A percentile compares a stretch with the other conserved stretches of the same genome.
These are phyloP conservation scores for Chlorociboria aeruginascens DNA, from an alignment of 495 filamentous ascomycete genomes.

Conservation along the genomic window DNA sequence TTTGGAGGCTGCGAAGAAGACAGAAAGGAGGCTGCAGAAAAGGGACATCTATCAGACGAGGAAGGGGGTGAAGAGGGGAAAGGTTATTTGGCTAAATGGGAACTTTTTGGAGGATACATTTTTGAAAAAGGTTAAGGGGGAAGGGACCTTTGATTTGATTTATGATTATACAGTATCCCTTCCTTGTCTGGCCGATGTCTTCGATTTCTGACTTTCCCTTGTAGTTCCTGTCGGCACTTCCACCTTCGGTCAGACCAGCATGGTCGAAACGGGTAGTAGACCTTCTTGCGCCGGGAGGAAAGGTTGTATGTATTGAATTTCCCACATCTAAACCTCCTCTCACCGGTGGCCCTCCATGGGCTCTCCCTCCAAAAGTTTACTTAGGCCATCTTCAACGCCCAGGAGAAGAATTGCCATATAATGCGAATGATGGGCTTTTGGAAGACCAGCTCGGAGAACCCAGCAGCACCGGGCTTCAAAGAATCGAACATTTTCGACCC, in stretches of 20 bases:
- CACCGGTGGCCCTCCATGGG: conserved; percentile 58
- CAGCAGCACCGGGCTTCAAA: conserved; percentile 36
- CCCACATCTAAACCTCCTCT: conserved; percentile 55
- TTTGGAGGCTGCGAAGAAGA: conserved; percentile 38
- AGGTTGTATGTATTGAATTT: conserved; percentile 73
- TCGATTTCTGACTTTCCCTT: too few species aligned
- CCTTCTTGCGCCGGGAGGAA: conserved; percentile 46
- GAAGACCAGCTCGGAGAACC: conserved; percentile 28
- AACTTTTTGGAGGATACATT: conserved; percentile 67
- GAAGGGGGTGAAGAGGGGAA: conserved; percentile 37
- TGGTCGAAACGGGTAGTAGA: conserved; percentile 59
- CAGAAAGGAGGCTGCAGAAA: conserved; percentile 26
- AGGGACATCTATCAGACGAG: conserved; percentile 30
- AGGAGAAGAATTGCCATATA: conserved; percentile 51
- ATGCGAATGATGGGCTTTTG: conserved; percentile 40
- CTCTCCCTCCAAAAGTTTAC: conserved; percentile 50
- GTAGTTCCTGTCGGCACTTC: conserved; percentile 74
- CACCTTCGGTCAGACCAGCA: conserved; percentile 45
- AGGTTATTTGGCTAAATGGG: conserved; percentile 45
- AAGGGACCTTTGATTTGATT: conserved; percentile 57
- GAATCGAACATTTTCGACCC: conserved; percentile 54
- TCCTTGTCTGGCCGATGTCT: background rate
- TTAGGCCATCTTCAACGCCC: conserved; percentile 52
- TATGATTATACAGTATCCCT: conserved; percentile 68
- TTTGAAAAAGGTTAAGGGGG: conserved; percentile 32